These are phyloP conservation scores for Suhomyces sp. DNA, from an alignment of 805 yeast genomes.

Conservation along the genomic window DNA sequence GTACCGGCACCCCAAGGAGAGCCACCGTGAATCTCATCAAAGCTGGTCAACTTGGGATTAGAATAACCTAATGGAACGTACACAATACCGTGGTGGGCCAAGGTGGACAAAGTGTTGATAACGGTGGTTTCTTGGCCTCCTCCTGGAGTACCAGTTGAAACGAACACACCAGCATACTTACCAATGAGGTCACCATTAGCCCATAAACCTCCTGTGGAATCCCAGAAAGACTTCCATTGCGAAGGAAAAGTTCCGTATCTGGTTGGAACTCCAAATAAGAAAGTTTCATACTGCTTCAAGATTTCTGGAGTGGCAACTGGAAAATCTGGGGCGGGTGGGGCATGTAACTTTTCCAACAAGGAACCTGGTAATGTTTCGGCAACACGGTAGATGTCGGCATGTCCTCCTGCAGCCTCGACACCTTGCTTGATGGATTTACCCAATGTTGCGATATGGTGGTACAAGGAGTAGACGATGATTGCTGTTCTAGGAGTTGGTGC, in stretches of 20 bases:
- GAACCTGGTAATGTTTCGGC: conserved; percentile 68
- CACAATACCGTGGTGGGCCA: conserved; percentile 25
- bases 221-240: conserved; percentile 25
- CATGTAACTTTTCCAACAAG: conserved; percentile 52
- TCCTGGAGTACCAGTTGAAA: conserved; percentile 23
- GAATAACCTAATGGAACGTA: conserved; percentile 25
- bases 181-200: conserved; percentile 20
- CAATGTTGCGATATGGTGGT: conserved; percentile 68
- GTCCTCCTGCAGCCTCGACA: conserved; percentile 60
- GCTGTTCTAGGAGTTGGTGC: conserved; percentile 26
- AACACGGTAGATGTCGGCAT: conserved; percentile 68
- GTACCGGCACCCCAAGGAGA: conserved; percentile 29
- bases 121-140: conserved; percentile 27
- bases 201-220: conserved; percentile 24
- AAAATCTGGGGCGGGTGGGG: conserved; percentile 44
- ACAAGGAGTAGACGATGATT: conserved; percentile 60
- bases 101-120: conserved; percentile 20
- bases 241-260: conserved; percentile 24
- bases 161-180: conserved; percentile 24
- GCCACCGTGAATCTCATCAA: conserved; percentile 23
- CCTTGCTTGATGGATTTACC: conserved; percentile 70
- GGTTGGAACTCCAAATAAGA: conserved; percentile 26
- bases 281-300: conserved; percentile 23
- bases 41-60: conserved; percentile 14
- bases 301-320: conserved; percentile 21